Percentiles rank a stretch among this genome's conserved stretches.
Conservation (phyloP, 2,329 filamentous ascomycete species). For the Fusarium oligoseptatum region DNA sequence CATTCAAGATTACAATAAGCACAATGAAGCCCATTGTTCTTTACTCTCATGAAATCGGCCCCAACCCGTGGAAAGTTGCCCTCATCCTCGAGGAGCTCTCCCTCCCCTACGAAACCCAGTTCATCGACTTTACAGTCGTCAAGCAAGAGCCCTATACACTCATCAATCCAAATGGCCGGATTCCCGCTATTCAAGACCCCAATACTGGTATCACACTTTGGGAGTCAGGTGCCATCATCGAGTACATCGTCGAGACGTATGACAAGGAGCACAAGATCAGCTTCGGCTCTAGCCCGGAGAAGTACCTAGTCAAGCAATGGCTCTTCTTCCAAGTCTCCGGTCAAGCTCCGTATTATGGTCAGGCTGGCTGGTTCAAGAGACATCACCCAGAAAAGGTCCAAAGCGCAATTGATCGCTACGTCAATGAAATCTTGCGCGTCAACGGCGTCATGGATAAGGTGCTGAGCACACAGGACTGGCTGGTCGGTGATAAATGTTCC, state of each 20-base stretch:
- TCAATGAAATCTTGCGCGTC: neutral
- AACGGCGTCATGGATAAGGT: neutral
- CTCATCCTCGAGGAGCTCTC: neutral
- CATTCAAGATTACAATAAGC: neutral
- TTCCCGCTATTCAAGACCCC: neutral
- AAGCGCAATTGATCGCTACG: neutral
- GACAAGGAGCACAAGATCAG: neutral
- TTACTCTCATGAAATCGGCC: constrained; percentile 1
- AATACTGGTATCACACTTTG: neutral
- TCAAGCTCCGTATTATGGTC: neutral
- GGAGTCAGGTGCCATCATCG: neutral
- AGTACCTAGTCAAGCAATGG: neutral
- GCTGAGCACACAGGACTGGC: neutral
- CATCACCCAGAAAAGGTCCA: neutral
- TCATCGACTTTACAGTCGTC: neutral
- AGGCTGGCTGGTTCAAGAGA: neutral
- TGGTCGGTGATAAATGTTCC: neutral
- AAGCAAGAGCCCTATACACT: neutral
- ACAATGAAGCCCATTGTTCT: neutral
- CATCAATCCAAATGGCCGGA: neutral
- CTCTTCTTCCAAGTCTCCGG: neutral
- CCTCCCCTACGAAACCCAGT: neutral
- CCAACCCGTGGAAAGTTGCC: constrained; percentile 1
- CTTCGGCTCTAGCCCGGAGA: neutral
- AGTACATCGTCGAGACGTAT: neutral